These are phyloP conservation scores for Postia placenta DNA, from an alignment of 768 basidiomycete species.

Conservation along the genomic window DNA sequence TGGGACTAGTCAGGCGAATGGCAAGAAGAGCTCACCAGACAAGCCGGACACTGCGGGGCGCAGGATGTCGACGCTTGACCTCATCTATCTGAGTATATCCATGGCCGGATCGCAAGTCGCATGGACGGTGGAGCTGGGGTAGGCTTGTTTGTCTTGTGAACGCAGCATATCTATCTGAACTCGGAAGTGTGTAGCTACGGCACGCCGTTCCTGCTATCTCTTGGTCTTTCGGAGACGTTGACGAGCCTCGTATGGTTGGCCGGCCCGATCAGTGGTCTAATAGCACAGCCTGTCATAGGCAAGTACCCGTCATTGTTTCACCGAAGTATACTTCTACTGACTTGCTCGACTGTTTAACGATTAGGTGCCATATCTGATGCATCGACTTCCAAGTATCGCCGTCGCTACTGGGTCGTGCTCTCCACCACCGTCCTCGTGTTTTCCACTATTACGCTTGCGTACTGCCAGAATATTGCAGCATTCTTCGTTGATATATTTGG, in stretches of 20 bases:
- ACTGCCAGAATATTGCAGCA: slow-evolving; percentile 66
- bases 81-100: slow-evolving; percentile 79
- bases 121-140: slow-evolving; percentile 96
- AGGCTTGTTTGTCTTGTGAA: slow-evolving; percentile 24
- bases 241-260: slow-evolving; percentile 95
- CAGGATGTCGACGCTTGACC: slow-evolving; percentile 31
- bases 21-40: slow-evolving; percentile 27
- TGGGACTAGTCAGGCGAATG: slow-evolving; percentile 3
- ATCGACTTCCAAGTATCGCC: slow-evolving; percentile 82
- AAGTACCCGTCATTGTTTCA: slow-evolving; percentile 12
- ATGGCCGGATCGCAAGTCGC: slow-evolving; percentile 95
- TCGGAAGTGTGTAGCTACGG: slow-evolving; percentile 60
- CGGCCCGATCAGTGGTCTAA: slow-evolving; percentile 89
- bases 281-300: slow-evolving; percentile 99
- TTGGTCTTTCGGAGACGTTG: slow-evolving; percentile 80
- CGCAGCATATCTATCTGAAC: background rate
- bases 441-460: slow-evolving; percentile 77
- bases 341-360: background rate
- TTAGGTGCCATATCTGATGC: slow-evolving; percentile 93
- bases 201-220: slow-evolving; percentile 82
- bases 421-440: slow-evolving; percentile 77
- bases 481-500: slow-evolving; percentile 74
- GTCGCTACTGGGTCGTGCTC: slow-evolving; percentile 90
- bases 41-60: slow-evolving; percentile 9
- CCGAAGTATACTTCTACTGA: background rate